Evolutionary conservation across 208 protist species (phyloP).

Genomic region (Leishmania mexicana): DNA sequence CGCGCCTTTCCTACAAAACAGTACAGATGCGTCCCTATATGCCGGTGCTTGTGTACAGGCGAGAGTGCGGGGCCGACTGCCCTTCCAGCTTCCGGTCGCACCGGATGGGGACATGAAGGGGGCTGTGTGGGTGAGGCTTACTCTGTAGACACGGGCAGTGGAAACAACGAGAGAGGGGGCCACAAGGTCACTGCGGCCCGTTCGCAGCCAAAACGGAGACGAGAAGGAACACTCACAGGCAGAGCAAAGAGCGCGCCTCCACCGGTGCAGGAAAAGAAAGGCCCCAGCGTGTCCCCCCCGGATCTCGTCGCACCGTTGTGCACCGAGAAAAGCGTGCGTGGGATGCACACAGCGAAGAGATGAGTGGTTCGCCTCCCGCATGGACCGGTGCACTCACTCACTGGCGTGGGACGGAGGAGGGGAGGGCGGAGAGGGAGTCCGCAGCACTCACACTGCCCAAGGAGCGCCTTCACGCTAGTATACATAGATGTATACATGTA

Average conservation of each 20-base stretch:
- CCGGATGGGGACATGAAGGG: background rate
- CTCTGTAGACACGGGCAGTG: background rate
- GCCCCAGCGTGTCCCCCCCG: too few relatives aligned
- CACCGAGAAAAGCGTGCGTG: background rate
- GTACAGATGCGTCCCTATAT: background rate
- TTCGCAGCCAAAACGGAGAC: background rate
- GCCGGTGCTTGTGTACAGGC: background rate
- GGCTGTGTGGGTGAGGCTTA: background rate
- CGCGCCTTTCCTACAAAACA: background rate
- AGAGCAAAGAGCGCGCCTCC: background rate
- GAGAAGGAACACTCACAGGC: background rate
- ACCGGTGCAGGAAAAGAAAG: background rate
- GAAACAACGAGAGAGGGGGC: background rate
- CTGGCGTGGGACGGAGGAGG: background rate
- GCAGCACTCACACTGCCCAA: background rate
- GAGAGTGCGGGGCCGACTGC: background rate
- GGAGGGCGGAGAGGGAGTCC: background rate
- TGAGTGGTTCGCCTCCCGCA: background rate
- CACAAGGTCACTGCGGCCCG: background rate
- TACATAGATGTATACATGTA: background rate
- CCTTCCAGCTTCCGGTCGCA: background rate
- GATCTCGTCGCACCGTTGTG: background rate
- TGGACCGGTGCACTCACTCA: background rate
- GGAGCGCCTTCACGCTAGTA: background rate
- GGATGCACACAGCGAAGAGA: background rate